Percentiles rank a stretch among this genome's conserved stretches.
Evolutionary conservation across 352 stramenopile genomes (phyloP).

Genomic region (Globisporangium carolinianum): DNA sequence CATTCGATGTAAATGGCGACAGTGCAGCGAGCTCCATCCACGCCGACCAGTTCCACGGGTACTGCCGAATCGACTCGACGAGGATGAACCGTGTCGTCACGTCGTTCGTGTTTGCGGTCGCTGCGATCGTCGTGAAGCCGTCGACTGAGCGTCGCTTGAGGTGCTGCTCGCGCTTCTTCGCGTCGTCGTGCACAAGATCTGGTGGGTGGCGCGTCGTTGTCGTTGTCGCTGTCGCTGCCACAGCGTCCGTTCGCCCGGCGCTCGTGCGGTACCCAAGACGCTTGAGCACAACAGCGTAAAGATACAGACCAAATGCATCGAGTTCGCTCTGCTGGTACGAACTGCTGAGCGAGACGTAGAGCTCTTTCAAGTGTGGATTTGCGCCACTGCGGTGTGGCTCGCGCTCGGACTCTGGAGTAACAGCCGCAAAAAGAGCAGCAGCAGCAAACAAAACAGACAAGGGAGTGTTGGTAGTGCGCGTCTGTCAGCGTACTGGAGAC

Average conservation of each 20-base stretch:
- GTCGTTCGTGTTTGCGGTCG: conserved; percentile 22
- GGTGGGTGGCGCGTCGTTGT: conserved; percentile 26
- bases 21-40: conserved; percentile 92
- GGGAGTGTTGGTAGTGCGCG: background rate
- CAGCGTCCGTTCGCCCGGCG: conserved; percentile 16
- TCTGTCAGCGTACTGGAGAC: background rate
- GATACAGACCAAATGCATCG: conserved; percentile 74
- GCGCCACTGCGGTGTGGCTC: conserved; percentile 31
- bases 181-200: conserved; percentile 16
- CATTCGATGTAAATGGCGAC: conserved; percentile 51
- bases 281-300: conserved; percentile 71
- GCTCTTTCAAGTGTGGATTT: conserved; percentile 71
- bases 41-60: conserved; percentile 94
- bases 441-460: background rate
- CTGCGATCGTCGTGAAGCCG: conserved; percentile 11
- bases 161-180: conserved; percentile 40
- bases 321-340: conserved; percentile 46
- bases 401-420: conserved; percentile 21
- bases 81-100: conserved; percentile 62
- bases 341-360: conserved; percentile 44
- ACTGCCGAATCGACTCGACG: conserved; percentile 58
- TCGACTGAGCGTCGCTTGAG: conserved; percentile 12
- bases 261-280: conserved; percentile 59
- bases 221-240: conserved; percentile 13
- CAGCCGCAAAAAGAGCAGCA: conserved; percentile 3